Conservation (phyloP, 805 yeast genomes). For the Spathaspora passalidarum region DNA sequence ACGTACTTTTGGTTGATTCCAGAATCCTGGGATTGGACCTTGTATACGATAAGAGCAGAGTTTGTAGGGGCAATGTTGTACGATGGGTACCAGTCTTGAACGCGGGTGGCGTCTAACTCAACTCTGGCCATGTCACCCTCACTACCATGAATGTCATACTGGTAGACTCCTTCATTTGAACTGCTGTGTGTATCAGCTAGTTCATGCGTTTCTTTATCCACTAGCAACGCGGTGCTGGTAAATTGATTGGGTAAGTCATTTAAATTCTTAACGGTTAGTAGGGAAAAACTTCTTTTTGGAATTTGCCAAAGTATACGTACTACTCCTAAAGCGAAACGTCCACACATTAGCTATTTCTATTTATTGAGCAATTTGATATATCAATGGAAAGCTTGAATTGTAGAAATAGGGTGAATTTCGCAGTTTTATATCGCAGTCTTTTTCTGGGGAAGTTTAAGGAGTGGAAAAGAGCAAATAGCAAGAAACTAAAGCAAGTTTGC, state of each 20-base stretch:
- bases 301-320: slow-evolving; percentile 23
- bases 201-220: slow-evolving; percentile 9
- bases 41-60: slow-evolving; percentile 40
- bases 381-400: neutral
- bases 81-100: slow-evolving; percentile 23
- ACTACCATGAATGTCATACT: slow-evolving; percentile 1
- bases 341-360: no score
- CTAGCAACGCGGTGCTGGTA: slow-evolving; percentile 18
- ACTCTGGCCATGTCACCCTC: neutral
- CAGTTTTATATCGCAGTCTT: neutral
- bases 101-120: slow-evolving; percentile 4
- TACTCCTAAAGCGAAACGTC: slow-evolving; percentile 52
- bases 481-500: neutral
- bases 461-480: no score
- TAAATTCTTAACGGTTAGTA: slow-evolving; percentile 14
- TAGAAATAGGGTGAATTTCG: neutral
- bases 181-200: slow-evolving; percentile 13
- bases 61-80: slow-evolving; percentile 66
- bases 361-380: no score
- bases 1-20: slow-evolving; percentile 15
- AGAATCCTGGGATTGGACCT: slow-evolving; percentile 7
- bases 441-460: no score
- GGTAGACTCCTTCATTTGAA: slow-evolving; percentile 10
- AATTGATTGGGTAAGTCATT: slow-evolving; percentile 27
- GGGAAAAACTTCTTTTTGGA: neutral